These are phyloP conservation scores for Hordeum pubiflorum DNA, from an alignment of 202 grass and related monocot genomes.

Conservation along the genomic window DNA sequence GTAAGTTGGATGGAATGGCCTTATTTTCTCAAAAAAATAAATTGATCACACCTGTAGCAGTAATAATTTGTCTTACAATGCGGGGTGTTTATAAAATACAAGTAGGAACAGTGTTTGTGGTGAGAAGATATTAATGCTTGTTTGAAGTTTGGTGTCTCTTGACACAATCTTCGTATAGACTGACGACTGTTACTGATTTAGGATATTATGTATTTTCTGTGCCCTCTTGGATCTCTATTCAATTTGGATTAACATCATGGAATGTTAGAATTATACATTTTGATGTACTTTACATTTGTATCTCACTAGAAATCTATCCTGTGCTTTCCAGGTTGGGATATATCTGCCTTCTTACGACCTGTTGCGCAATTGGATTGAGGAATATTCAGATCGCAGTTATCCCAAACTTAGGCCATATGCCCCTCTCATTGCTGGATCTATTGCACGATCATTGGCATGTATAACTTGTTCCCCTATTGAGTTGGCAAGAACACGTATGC, in stretches of 20 bases:
- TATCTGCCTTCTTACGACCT: conserved; percentile 82
- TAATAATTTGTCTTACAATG: neutral
- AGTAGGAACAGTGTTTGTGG: neutral
- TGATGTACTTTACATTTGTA: neutral
- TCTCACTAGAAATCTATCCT: neutral
- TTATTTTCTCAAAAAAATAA: neutral
- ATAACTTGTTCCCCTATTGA: conserved; percentile 88
- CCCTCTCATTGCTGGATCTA: conserved; percentile 69
- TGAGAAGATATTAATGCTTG: neutral
- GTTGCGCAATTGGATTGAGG: conserved; percentile 82
- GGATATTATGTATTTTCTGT: neutral
- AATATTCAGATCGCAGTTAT: conserved; percentile 42
- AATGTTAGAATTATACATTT: neutral
- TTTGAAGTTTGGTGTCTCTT: neutral
- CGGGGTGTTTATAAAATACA: neutral
- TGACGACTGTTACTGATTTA: neutral
- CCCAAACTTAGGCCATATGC: conserved; percentile 67
- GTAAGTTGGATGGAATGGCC: neutral
- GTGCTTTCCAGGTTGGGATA: conserved; percentile 59
- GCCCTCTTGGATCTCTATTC: neutral
- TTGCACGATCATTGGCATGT: conserved; percentile 68
- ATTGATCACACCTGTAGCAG: neutral
- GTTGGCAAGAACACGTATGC: conserved; percentile 88
- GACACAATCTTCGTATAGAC: neutral
- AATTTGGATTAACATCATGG: neutral